Base-by-base conservation (phyloP, 495 filamentous ascomycete species). In the Pseudotulostoma volvatum region DNA sequence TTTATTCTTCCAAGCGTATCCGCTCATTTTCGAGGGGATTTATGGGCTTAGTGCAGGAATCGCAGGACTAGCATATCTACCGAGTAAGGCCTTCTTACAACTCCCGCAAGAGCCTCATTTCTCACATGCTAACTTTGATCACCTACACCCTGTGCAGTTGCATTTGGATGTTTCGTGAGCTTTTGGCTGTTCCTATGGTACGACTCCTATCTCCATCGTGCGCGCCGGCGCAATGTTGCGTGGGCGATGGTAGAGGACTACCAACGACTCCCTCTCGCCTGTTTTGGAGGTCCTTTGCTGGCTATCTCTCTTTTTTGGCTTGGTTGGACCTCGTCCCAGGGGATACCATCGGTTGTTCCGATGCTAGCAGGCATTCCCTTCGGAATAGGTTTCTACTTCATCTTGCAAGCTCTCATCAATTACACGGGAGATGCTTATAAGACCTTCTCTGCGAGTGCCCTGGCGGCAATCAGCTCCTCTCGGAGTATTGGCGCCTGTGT, bases 371-470 rank as follows among this genome's bases (percentile, higher is more conserved):
- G 77, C 0, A 47, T 84, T 7, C 57, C 75, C 1, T 85, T 84
- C 44, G 81, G 81, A 13, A 60, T 76, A 20, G 81, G 76, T 5
- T 84, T 78, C 51, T 59, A 73, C 7, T 59, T 73, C 13, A 70
- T 76, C 13, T 84, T 82, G 52, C 75, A 76, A 31, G 71, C 75
- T 0, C 67, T 79, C 18, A 55, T 85, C 7, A 87, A 82, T 43
- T 87, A 86, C 42, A 61, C 86, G 32, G 76, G 78, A 8, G 81
- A 87, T 48, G 79, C 79, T 7, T 85, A 87, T 54, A 70, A 72
- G 37, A 70, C 78, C 37, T 84, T 74, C 25, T 61, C 81, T 1
- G 81, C 81, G 3, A 72, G 65, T 14, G 81, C 81, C 1, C 63
- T 80, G 46, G 78, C 81, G 0, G 78, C 77, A 0, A 68, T 75